A percentile compares a stretch with the other conserved stretches of the same genome.
Conservation (phyloP, 108 stramenopile species). For the Ochromonas danica region DNA sequence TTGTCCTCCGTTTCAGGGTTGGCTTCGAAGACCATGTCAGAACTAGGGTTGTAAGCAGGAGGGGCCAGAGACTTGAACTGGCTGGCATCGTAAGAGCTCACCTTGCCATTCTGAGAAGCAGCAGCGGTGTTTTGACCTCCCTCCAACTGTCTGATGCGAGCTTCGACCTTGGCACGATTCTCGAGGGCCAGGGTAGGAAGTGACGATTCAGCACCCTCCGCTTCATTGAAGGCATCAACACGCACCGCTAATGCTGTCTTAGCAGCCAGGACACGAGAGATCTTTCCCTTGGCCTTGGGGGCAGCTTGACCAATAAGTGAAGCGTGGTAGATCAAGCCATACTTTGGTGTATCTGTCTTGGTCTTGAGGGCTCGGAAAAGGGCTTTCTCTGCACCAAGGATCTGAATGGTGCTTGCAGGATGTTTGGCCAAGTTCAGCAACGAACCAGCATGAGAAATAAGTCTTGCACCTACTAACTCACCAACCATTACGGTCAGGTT, state of each 20-base stretch:
- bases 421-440: slow-evolving; percentile 98
- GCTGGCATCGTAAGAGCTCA: slow-evolving; percentile 70
- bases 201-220: no score
- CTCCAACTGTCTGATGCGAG: slow-evolving; percentile 89
- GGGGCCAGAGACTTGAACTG: slow-evolving; percentile 69
- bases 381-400: slow-evolving; percentile 99
- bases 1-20: slow-evolving; percentile 44
- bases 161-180: slow-evolving; percentile 95
- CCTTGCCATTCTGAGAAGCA: no score
- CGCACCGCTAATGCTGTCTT: slow-evolving; percentile 95
- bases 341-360: slow-evolving; percentile 99
- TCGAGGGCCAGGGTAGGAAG: slow-evolving; percentile 92
- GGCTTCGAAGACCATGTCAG: slow-evolving; percentile 71
- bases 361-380: slow-evolving; percentile 99
- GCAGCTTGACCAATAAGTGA: slow-evolving; percentile 97
- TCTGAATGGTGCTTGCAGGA: slow-evolving; percentile 95
- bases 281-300: slow-evolving; percentile 99
- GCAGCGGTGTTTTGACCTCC: slow-evolving; percentile 59
- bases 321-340: slow-evolving; percentile 99
- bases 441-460: slow-evolving; percentile 97
- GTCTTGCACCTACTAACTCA: slow-evolving; percentile 95
- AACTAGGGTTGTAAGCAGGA: slow-evolving; percentile 74
- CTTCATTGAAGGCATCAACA: slow-evolving; percentile 96
- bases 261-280: slow-evolving; percentile 95
- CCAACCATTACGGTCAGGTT: slow-evolving; percentile 98